Base-by-base conservation (phyloP, 1,284 basidiomycete genomes). In the Vanrija humicola region DNA sequence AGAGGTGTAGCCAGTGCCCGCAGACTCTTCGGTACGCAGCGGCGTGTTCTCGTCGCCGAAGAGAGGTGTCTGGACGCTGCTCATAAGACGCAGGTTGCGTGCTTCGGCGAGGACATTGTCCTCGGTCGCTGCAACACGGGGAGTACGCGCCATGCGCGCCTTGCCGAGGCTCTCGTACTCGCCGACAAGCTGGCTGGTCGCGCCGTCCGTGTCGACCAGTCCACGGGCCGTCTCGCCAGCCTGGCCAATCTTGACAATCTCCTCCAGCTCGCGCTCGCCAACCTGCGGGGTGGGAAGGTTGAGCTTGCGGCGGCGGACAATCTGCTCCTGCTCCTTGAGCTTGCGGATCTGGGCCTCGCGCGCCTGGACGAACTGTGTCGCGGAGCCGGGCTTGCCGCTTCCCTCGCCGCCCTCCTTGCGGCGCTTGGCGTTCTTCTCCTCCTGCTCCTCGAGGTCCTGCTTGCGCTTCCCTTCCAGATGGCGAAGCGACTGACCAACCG, bases 161-260 rank as follows among this genome's bases (percentile, higher is more conserved):
- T 83, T 83, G 52, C 91, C 89, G 59, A 99, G 75, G 7, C 87
- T 86, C 67, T 94, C 89, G 70, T 98, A 98, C 55, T 96, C 92
- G 60, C 90, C 91, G 44, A 99, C 76, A 47, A 98, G 79, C 58
- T 86, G 84, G 34, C 86, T 88, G 52, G 88, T 96, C 1, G 93
- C 90, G 10, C 82, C 73, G 77, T 76, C 76, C 16, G 76, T 76
- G 29, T 76, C 73, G 7, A 98, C 92, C 64, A 98, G 74, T 6
- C 86, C 85, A 67, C 91, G 86, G 9, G 93, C 89, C 58, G 84
- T 86, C 77, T 97, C 90, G 6, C 93, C 88, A 0, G 89, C 89
- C 72, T 90, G 87, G 1, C 95, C 96, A 65, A 98, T 94, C 81
- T 98, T 99, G 67, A 97, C 95, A 66, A 98, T 98, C 66, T 98